phyloP scores from a whole-genome alignment of 306 rosid species.

The Mimosa bimucronata region DNA sequence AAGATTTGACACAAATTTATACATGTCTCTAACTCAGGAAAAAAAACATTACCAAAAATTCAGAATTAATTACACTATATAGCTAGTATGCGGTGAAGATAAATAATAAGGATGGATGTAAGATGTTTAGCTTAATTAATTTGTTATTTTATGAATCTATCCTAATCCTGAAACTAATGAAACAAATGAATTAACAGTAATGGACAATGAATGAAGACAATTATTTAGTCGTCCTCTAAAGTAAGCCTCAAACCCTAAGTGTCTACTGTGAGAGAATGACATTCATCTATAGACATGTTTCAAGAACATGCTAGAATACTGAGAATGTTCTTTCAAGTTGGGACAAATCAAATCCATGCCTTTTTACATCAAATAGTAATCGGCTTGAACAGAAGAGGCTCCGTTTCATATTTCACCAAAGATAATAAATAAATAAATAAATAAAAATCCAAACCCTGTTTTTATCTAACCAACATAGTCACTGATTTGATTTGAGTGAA shows the following conservation, averaged over 20 bases:
- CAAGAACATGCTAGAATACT: background rate
- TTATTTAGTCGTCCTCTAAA: background rate
- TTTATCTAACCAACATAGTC: too few species aligned
- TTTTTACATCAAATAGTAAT: background rate
- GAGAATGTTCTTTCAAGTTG: slow-evolving; percentile 7
- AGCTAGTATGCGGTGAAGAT: background rate
- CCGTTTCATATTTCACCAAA: background rate
- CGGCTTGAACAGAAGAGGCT: background rate
- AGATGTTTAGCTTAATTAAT: background rate
- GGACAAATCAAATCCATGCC: background rate
- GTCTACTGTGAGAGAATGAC: background rate
- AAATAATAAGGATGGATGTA: background rate
- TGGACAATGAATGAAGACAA: background rate
- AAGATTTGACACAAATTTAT: too few species aligned
- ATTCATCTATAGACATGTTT: background rate
- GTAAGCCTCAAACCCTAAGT: background rate
- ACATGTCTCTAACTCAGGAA: background rate
- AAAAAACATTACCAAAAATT: background rate
- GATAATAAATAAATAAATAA: too few species aligned
- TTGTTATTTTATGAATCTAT: background rate
- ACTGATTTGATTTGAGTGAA: too few species aligned
- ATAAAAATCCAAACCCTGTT: too few species aligned
- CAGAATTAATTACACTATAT: background rate
- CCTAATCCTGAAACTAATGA: background rate
- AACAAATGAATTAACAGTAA: too few species aligned